Percentiles rank a stretch among this genome's conserved stretches.
Evolutionary conservation across 371 early-diverging fungal genomes (phyloP).

Genomic region (Nematocida sp.): DNA sequence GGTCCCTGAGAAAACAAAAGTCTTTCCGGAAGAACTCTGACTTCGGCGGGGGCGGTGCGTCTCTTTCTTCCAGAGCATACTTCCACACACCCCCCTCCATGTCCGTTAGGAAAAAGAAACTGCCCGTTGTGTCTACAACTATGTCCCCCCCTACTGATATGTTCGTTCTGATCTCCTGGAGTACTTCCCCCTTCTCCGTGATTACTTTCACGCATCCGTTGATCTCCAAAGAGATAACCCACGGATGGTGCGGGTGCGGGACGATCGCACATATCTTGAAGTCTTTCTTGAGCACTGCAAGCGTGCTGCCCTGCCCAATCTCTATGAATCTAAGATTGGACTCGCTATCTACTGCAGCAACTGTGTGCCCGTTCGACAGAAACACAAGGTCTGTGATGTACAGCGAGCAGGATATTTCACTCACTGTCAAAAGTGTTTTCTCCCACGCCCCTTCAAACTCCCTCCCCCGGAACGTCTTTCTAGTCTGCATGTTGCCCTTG

Average conservation of each 20-base stretch:
- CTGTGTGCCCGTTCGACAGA: conserved; percentile 1
- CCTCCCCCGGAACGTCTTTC: conserved; percentile 46
- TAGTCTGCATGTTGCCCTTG: conserved; percentile 32
- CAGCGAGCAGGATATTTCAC: conserved; percentile 25
- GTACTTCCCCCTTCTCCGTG: not conserved
- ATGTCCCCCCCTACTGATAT: conserved; percentile 30
- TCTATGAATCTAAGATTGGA: conserved; percentile 42
- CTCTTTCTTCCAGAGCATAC: conserved; percentile 3
- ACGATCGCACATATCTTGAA: conserved; percentile 34
- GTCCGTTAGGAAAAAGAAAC: conserved; percentile 31
- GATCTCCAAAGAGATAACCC: conserved; percentile 31
- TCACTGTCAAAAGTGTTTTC: not conserved
- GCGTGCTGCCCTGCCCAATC: not conserved
- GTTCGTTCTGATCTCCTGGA: not conserved
- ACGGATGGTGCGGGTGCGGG: conserved; percentile 12
- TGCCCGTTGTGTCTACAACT: conserved; percentile 8
- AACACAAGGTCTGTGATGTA: conserved; percentile 34
- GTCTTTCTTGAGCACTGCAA: conserved; percentile 28
- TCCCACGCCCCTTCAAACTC: conserved; percentile 49
- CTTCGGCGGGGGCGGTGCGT: not conserved
- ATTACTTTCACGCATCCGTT: conserved; percentile 37
- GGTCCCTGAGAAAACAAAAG: conserved; percentile 14
- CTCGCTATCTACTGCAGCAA: conserved; percentile 38
- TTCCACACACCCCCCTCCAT: conserved; percentile 23
- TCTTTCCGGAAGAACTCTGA: conserved; percentile 33